Evolutionary conservation across 2,329 filamentous ascomycete species (phyloP), one percentile per base, ranked within the genome.

Genomic region (Uncinocarpus reesii): DNA sequence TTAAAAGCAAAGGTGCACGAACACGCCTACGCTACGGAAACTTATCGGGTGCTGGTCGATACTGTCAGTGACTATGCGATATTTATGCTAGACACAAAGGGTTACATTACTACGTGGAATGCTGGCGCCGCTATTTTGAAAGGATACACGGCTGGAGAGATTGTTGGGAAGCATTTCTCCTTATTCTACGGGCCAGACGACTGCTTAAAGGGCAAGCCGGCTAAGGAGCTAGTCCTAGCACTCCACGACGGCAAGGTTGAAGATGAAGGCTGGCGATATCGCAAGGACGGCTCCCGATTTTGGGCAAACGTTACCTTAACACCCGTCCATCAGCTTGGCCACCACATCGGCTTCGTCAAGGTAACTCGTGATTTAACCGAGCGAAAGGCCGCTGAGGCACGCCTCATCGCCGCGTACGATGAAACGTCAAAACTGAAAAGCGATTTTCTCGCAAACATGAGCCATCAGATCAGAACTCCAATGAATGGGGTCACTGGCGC

Each of bases 401-500:
- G 71, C 2, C 61, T 79, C 15, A 75, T 79, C 36, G 62, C 71
- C 8, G 77, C 76, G 1, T 79, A 76, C 53, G 77, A 81, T 56
- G 77, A 81, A 60, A 73, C 77, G n/a, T 74, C 76, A n/a, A 75
- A 75, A 54, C 61, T 81, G 50, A 81, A 81, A 59, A 76, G 72
- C 3, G 76, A 79, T 24, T 81, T 81, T 53, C 60, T 80, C 21
- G 76, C 76, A 44, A 79, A 81, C 57, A 81, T 81, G 73, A 76
- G 71, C 42, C 79, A 82, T 56, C 78, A 81, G 58, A 78, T 81
- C 48, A 71, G 78, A 35, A 82, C 78, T 0, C 79, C 79, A 0
- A 80, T 82, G 72, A 77, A 81, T 55, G 78, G 77, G 29, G 75
- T 81, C 69, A 66, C 79, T 18, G 71, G 76, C 13, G 78, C 77